Percentiles rank a stretch among this genome's conserved stretches.
These are phyloP conservation scores for Piper longum DNA, from an alignment of 164 flowering plant genomes.

Conservation along the genomic window DNA sequence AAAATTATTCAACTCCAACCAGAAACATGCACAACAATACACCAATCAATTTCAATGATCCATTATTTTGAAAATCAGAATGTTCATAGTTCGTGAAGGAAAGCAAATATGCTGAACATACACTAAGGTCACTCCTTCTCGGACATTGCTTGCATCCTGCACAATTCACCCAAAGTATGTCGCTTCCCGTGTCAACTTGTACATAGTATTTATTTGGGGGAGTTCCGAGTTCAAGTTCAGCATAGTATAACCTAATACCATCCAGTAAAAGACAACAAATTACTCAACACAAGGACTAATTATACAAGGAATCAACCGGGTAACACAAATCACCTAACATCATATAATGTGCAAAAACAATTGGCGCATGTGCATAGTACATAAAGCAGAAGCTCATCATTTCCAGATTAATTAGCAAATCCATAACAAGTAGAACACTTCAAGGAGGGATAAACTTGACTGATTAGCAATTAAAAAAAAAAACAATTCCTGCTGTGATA, in stretches of 20 bases:
- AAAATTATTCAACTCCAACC: no score
- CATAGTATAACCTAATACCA: conserved; percentile 59
- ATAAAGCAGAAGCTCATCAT: no score
- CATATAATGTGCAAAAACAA: background rate
- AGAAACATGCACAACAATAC: no score
- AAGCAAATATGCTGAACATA: conserved; percentile 18
- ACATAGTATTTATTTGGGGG: conserved; percentile 68
- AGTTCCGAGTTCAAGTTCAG: conserved; percentile 72
- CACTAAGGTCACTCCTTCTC: conserved; percentile 61
- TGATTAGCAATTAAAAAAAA: no score
- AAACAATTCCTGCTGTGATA: no score
- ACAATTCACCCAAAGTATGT: conserved; percentile 89
- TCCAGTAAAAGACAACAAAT: background rate
- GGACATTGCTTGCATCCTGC: conserved; percentile 71
- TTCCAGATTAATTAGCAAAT: no score
- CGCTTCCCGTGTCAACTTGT: conserved; percentile 93
- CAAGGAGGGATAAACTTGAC: no score
- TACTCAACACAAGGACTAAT: background rate
- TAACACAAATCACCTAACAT: background rate
- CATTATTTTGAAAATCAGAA: background rate
- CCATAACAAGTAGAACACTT: no score
- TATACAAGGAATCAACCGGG: background rate
- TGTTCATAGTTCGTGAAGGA: background rate
- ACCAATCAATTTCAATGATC: no score
- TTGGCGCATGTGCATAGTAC: no score